Evolutionary conservation across 805 yeast species (phyloP), one percentile per base, ranked within the genome.

Genomic region (Metahyphopichia silvanorum): DNA sequence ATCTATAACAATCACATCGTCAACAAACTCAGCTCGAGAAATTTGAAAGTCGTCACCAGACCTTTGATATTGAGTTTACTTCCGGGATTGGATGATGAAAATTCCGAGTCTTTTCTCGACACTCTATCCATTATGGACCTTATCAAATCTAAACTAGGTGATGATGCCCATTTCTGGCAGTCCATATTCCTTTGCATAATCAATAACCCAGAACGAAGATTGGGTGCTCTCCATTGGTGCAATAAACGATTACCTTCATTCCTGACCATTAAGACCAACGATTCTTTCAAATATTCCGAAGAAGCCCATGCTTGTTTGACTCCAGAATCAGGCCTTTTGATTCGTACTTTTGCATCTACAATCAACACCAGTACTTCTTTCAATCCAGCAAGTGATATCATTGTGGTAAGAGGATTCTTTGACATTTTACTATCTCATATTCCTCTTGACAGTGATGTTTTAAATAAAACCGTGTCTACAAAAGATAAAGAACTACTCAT

Each of bases 51-150:
- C 16, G 55, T 86, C 12, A 62, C 84, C 21, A 79, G 76, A 36
- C 88, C 97, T 0, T 48, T 91, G 6, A 57, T 91, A 4, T 66
- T 88, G 31, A 76, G 91, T 39, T 66, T 89, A 21, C 57, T 91
- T 3, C 88, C 96, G 0, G 96, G 96, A 0, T 73, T 93, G 32
- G 98, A 93, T 47, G 98, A 93, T 47, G 96, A 89, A 43, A 77
- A 89, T 25, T 78, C 89, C 14, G 98, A 93, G 47, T 80, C 80
- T 20, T 91, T 83, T 50, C 69, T 66, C 10, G 73, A 79, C 2
- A 72, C 80, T 1, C 42, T 87, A 33, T 61, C 62, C 0, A 51
- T 91, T 25, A 65, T 91, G 22, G 88, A 80, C 29, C 53, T 62
- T 1, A 67, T 89, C 44, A 76, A 78, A 42, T 46, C 37, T 5